Percentiles rank a stretch among this genome's conserved stretches.
phyloP scores from a whole-genome alignment of 2,329 filamentous ascomycete species.

The Fusarium sterilihyphosum region DNA sequence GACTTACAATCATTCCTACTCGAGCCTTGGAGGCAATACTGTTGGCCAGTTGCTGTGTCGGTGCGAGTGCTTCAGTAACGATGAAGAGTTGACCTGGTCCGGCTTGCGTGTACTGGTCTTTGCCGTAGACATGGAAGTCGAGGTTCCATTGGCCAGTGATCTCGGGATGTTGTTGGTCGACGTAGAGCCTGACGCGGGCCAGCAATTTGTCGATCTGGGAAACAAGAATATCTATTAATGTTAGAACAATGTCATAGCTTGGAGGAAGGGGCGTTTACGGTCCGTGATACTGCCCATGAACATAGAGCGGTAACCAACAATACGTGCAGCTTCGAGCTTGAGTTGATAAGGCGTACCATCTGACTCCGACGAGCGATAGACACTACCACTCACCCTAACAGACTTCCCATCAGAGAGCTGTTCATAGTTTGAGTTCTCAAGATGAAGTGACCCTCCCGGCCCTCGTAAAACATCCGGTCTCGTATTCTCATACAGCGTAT shows the following conservation, averaged over 20 bases:
- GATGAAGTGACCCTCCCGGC: constrained; percentile 59
- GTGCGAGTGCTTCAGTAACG: constrained; percentile 57
- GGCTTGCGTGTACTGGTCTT: constrained; percentile 7
- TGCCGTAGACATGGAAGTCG: constrained; percentile 57
- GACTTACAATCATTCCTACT: constrained; percentile 43
- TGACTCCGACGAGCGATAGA: constrained; percentile 7
- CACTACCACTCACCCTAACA: constrained; percentile 28
- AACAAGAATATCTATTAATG: constrained; percentile 23
- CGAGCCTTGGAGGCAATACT: constrained; percentile 45
- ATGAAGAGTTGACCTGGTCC: constrained; percentile 51
- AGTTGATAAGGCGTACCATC: constrained; percentile 29
- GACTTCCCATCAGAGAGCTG: constrained; percentile 20
- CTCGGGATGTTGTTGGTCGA: constrained; percentile 34
- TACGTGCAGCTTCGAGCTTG: constrained; percentile 35
- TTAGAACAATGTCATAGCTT: fast-evolving
- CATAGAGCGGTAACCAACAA: constrained; percentile 36
- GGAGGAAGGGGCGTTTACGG: background rate
- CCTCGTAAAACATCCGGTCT: constrained; percentile 61
- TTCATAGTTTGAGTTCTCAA: constrained; percentile 46
- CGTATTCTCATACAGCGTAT: constrained; percentile 65
- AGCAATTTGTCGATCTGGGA: constrained; percentile 29
- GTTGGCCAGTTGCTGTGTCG: constrained; percentile 56
- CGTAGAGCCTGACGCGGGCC: constrained; percentile 19
- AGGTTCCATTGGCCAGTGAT: constrained; percentile 36
- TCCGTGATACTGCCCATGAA: constrained; percentile 40